Evolutionary conservation across 2,329 filamentous ascomycete genomes (phyloP), one percentile per base, ranked within the genome.

Genomic region (Fusarium hostae): DNA sequence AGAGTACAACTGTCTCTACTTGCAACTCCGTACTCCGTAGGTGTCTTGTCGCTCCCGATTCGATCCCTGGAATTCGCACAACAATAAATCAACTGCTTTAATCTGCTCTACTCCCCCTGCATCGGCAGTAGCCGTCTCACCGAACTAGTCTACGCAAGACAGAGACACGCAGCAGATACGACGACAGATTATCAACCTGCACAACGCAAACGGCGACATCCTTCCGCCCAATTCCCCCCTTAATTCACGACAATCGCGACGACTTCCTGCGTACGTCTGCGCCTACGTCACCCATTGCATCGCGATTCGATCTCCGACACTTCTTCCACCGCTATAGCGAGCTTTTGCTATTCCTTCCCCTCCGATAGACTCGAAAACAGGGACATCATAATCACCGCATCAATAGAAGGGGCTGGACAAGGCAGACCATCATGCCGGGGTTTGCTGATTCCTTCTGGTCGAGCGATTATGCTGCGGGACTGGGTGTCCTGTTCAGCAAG

Each of bases 381-480:
- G 30, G 50, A 66, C 44, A 52, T 34, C 59, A 68, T 37, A 62
- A 63, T 39, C 59, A 59, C 52, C 57, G 32, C 48, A 60, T 63
- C 59, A 59, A 64, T 68, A 63, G 65, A 77, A 74, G 66, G 70
- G 71, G 72, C 54, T 72, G 74, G 71, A 68, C 52, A 74, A 76
- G 75, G 75, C 68, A 71, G 72, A 63, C 72, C 73, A 90, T 82
- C 80, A 95, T 95, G 93, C 92, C 93, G 76, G 90, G 93, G 78
- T 98, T 99, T 84, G 91, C 94, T 76, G 94, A 95, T 84, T 97
- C 95, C 55, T 98, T 99, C 85, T 99, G 96, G 96, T 97, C 96
- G 70, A 90, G 90, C 80, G 96, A 99, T 88, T 98, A 98, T 87
- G 95, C 95, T 81, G 94, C 93, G 86, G 90, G 96, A 70, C 89